Evolutionary conservation across 306 rosid genomes (phyloP).

Genomic region (Dryas alaskensis): DNA sequence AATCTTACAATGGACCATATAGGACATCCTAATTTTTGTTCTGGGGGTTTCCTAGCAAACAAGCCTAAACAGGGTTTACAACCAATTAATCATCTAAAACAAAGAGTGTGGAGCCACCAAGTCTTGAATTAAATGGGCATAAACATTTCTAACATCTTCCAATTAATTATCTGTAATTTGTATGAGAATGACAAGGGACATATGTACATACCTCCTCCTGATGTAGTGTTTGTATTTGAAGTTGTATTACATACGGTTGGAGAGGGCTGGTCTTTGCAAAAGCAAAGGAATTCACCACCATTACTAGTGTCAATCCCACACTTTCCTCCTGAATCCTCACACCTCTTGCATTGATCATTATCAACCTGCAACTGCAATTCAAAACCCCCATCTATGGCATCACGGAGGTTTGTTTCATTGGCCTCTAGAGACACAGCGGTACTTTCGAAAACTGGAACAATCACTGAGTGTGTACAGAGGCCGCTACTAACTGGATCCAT

Average conservation of each 20-base stretch:
- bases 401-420: not conserved
- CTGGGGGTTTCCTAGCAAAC: too few relatives aligned
- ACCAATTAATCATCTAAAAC: too few relatives aligned
- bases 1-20: too few relatives aligned
- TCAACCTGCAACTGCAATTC: not conserved
- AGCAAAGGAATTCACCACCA: not conserved
- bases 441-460: not conserved
- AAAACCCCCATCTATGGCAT: not conserved
- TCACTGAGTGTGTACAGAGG: not conserved
- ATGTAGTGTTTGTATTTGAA: too few relatives aligned
- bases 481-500: not conserved
- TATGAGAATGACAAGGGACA: not conserved
- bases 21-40: too few relatives aligned
- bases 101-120: too few relatives aligned
- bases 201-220: too few relatives aligned
- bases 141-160: not conserved
- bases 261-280: not conserved
- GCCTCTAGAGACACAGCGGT: not conserved
- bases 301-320: not conserved
- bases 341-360: not conserved
- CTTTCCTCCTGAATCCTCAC: not conserved
- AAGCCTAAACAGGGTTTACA: too few relatives aligned
- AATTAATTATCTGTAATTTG: not conserved
- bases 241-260: not conserved
- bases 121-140: too few relatives aligned